Evolutionary conservation across 495 filamentous ascomycete species (phyloP).

Genomic region (Oidiodendron maius): DNA sequence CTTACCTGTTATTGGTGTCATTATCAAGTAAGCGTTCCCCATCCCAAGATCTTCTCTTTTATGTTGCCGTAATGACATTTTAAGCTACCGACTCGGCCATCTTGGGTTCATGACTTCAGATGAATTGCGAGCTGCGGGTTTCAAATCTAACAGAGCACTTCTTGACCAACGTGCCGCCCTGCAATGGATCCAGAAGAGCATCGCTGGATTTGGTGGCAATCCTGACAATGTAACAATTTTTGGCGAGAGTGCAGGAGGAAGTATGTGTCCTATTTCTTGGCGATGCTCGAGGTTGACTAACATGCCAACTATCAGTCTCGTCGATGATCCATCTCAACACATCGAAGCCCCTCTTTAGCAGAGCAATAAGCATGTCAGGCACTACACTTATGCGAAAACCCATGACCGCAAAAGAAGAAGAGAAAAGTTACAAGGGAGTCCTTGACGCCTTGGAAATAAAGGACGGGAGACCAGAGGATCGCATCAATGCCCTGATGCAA

Average conservation of each 20-base stretch:
- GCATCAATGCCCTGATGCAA: too few species aligned
- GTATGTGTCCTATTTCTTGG: too few species aligned
- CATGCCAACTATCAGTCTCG: neutral
- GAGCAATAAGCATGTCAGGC: too few species aligned
- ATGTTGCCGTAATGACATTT: too few species aligned
- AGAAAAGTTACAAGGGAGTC: too few species aligned
- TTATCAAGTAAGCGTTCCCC: too few species aligned
- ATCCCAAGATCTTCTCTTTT: too few species aligned
- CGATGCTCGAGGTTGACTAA: conserved; percentile 37
- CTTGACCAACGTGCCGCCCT: conserved; percentile 64
- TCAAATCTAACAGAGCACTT: conserved; percentile 23
- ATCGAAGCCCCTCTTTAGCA: conserved; percentile 8
- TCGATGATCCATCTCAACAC: neutral
- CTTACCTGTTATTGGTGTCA: too few species aligned
- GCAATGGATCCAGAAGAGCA: conserved; percentile 59
- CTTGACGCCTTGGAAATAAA: too few species aligned
- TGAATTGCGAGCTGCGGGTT: neutral
- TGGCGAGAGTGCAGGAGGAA: conserved; percentile 63
- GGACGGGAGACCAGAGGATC: too few species aligned
- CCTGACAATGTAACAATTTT: conserved; percentile 36
- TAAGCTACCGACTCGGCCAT: neutral
- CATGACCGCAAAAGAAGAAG: too few species aligned
- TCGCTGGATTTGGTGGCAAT: conserved; percentile 32
- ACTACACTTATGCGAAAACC: too few species aligned
- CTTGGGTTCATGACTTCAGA: neutral